These are phyloP conservation scores for Ascochyta pisi DNA, from an alignment of 2,329 filamentous ascomycete species.

Conservation along the genomic window DNA sequence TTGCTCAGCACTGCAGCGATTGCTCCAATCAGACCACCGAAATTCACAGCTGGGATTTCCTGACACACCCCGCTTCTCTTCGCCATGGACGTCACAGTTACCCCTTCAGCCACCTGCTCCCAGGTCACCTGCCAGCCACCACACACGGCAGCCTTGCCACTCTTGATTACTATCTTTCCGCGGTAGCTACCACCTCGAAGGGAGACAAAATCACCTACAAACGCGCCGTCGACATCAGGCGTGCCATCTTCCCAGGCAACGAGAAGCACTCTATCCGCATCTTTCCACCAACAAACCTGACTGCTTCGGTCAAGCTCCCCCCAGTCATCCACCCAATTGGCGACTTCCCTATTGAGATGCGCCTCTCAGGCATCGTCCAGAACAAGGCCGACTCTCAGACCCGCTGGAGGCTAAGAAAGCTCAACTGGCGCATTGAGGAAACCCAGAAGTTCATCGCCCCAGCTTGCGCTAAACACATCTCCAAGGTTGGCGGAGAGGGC, in stretches of 20 bases:
- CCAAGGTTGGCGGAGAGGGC: conserved; percentile 67
- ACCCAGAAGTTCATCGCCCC: conserved; percentile 78
- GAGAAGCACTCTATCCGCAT: conserved; percentile 92
- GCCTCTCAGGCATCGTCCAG: conserved; percentile 83
- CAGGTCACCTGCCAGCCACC: conserved; percentile 83
- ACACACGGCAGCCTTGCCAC: conserved; percentile 75
- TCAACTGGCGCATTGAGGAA: conserved; percentile 94
- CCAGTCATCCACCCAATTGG: conserved; percentile 87
- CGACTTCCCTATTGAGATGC: conserved; percentile 78
- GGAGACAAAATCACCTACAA: conserved; percentile 70
- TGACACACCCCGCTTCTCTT: conserved; percentile 49
- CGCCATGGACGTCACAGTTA: conserved; percentile 72
- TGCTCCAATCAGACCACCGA: conserved; percentile 76
- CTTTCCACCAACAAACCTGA: conserved; percentile 95
- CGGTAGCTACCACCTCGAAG: conserved; percentile 60
- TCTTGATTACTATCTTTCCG: conserved; percentile 76
- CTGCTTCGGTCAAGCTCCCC: conserved; percentile 80
- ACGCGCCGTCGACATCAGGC: conserved; percentile 74
- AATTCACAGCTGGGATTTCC: conserved; percentile 79
- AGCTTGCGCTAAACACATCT: conserved; percentile 77
- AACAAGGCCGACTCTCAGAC: conserved; percentile 71
- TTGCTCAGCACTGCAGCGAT: conserved; percentile 76
- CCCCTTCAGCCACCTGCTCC: conserved; percentile 87
- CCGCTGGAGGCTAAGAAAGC: conserved; percentile 88
- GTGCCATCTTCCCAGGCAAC: conserved; percentile 77